Base-by-base conservation (phyloP, 1,284 basidiomycete genomes). In the Garcileccinum viscosum region DNA sequence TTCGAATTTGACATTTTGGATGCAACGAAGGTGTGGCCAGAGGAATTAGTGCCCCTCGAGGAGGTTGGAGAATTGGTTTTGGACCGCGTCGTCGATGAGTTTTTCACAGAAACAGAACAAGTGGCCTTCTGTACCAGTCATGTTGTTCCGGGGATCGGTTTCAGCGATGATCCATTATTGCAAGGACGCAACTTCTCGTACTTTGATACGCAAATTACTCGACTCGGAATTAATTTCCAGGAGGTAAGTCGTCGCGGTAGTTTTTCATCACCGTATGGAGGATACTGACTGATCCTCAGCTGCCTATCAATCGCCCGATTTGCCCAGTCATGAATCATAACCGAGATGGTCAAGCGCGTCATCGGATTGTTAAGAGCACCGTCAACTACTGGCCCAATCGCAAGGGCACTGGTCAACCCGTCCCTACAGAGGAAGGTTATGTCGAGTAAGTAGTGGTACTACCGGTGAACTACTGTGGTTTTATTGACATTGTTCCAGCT, bases 1-100 rank as follows among this genome's bases (percentile, higher is more conserved):
- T 93, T 94, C 66, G 89, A 93, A 61, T 96, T 95, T 77, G 94
- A 95, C 73, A 89, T 95, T 60, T 87, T 96, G 67, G 95, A 96
- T 77, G 89, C 93, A 8, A 95, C 94, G 37, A 96, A 95, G 82
- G 74, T 95, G 53, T 93, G 94, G 88, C 93, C 94, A 0, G 90
- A 94, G 77, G 90, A 94, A 69, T 81, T 91, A 7, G 89, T 95
- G 0, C 94, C 94, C 0, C 83, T 95, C 22, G 85, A 91, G 72
- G 84, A 89, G 70, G 89, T 95, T 63, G 95, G 94, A 56, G 92
- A 93, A 77, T 81, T 95, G 75, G 88, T 90, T 2, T 80, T 96
- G 58, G 88, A 95, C 80, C 85, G 86, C 38, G 83, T 81, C 0
- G 88, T 90, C 33, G 87, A 91, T 66, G 93, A 95, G 77, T 95